A percentile compares a stretch with the other conserved stretches of the same genome.
Evolutionary conservation across 495 filamentous ascomycete species (phyloP).

Genomic region (Penicillium lagena): DNA sequence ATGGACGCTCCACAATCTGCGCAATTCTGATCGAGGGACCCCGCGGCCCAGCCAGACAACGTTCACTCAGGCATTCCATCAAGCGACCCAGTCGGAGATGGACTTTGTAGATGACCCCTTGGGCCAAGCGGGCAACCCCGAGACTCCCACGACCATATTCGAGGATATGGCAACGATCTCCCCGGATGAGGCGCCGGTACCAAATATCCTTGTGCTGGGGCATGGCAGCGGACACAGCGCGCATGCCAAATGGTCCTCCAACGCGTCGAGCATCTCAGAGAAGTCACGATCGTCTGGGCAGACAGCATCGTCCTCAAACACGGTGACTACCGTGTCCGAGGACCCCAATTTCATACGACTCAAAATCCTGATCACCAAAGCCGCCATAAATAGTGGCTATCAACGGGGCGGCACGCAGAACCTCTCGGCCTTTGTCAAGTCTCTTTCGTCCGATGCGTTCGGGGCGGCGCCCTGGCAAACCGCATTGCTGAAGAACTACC

Average conservation of each 20-base stretch:
- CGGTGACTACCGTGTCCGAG: constrained; percentile 56
- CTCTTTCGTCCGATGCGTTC: constrained; percentile 70
- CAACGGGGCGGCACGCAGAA: constrained; percentile 35
- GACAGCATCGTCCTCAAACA: constrained; percentile 67
- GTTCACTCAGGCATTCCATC: constrained; percentile 50
- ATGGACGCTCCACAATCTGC: constrained; percentile 81
- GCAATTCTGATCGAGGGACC: constrained; percentile 80
- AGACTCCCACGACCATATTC: constrained; percentile 90
- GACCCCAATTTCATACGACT: constrained; percentile 69
- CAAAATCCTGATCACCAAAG: constrained; percentile 71
- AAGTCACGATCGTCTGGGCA: constrained; percentile 65
- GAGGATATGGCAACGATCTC: constrained; percentile 74
- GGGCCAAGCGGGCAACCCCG: constrained; percentile 49
- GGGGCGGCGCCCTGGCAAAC: constrained; percentile 64
- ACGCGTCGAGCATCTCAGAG: constrained; percentile 62
- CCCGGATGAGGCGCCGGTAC: constrained; percentile 67
- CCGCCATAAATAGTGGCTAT: constrained; percentile 74
- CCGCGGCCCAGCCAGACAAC: constrained; percentile 73
- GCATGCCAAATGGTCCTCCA: constrained; percentile 63
- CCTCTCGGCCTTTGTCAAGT: constrained; percentile 66
- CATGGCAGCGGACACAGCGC: constrained; percentile 33
- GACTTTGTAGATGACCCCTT: constrained; percentile 24
- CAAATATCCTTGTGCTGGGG: constrained; percentile 81
- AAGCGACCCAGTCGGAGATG: constrained; percentile 33
- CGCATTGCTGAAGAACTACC: constrained; percentile 67